These are phyloP conservation scores for Mucor lusitanicus DNA, from an alignment of 371 early-diverging fungal species.

Conservation along the genomic window DNA sequence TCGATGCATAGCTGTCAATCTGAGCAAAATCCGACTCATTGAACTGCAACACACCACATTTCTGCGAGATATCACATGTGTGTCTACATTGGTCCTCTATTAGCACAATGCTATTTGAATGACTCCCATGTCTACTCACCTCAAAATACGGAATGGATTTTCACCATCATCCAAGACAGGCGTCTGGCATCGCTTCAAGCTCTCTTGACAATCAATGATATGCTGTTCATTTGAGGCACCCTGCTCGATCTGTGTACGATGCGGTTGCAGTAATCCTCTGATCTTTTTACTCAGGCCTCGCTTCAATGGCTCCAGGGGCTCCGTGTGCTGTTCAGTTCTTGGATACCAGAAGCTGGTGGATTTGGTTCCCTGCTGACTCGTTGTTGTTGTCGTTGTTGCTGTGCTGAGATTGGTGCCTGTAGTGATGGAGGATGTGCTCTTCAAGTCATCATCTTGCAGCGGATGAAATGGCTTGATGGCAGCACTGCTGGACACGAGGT, in stretches of 20 bases:
- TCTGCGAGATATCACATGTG: neutral
- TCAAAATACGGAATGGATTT: conserved; percentile 39
- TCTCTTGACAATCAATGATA: conserved; percentile 16
- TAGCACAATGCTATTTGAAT: neutral
- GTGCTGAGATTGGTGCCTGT: neutral
- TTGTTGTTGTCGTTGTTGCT: neutral
- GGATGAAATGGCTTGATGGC: neutral
- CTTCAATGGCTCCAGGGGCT: conserved; percentile 23
- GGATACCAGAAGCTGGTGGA: conserved; percentile 49
- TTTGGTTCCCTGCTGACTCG: neutral
- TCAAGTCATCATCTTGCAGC: neutral
- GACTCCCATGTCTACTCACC: conserved; percentile 5
- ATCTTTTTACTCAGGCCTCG: conserved; percentile 34
- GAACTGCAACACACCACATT: conserved; percentile 6
- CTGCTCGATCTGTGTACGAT: conserved; percentile 32
- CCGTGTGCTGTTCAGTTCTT: conserved; percentile 17
- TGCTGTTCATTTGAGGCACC: conserved; percentile 31
- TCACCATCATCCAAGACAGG: conserved; percentile 16
- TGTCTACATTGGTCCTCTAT: neutral
- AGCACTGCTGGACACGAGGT: neutral
- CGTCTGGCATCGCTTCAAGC: conserved; percentile 27
- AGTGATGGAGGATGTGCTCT: neutral
- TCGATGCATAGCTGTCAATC: conserved; percentile 57
- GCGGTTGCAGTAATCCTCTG: conserved; percentile 38
- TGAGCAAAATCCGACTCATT: conserved; percentile 44